These are phyloP conservation scores for Styphnolobium japonicum DNA, from an alignment of 306 rosid species.

Conservation along the genomic window DNA sequence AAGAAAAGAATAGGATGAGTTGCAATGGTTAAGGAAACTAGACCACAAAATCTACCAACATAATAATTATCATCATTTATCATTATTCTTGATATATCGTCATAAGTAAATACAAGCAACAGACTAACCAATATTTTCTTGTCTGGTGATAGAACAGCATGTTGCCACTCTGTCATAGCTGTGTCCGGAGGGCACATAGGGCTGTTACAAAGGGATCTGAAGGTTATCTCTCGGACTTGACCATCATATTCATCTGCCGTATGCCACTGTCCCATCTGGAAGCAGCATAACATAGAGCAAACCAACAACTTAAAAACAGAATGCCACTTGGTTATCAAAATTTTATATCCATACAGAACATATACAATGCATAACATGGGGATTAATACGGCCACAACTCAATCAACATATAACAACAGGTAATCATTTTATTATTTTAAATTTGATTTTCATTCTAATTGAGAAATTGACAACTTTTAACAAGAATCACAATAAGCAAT, in stretches of 20 bases:
- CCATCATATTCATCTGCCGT: conserved; percentile 88
- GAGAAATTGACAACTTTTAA: conserved; percentile 5
- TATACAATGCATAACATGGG: not conserved
- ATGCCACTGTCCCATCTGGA: conserved; percentile 98
- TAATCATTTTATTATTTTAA: not conserved
- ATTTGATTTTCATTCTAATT: conserved; percentile 9
- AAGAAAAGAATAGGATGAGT: not conserved
- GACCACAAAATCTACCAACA: not conserved
- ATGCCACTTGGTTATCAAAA: conserved; percentile 10
- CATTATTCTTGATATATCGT: not conserved
- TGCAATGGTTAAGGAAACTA: not conserved
- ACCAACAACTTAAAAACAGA: conserved; percentile 14
- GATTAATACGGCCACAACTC: not conserved
- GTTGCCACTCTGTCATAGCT: conserved; percentile 98
- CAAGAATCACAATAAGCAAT: conserved; percentile 18
- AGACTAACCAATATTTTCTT: conserved; percentile 65
- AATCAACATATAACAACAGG: not conserved
- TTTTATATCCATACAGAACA: not conserved
- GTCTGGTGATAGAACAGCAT: conserved; percentile 72
- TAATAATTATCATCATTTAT: not conserved
- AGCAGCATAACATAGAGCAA: conserved; percentile 27
- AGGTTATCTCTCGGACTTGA: conserved; percentile 88
- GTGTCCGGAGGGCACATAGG: conserved; percentile 99
- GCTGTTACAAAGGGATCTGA: conserved; percentile 86
- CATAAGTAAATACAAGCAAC: conserved; percentile 18